Percentiles rank a stretch among this genome's conserved stretches.
Conservation (phyloP, 2,329 filamentous ascomycete genomes). For the Sarocladium kiliense region DNA sequence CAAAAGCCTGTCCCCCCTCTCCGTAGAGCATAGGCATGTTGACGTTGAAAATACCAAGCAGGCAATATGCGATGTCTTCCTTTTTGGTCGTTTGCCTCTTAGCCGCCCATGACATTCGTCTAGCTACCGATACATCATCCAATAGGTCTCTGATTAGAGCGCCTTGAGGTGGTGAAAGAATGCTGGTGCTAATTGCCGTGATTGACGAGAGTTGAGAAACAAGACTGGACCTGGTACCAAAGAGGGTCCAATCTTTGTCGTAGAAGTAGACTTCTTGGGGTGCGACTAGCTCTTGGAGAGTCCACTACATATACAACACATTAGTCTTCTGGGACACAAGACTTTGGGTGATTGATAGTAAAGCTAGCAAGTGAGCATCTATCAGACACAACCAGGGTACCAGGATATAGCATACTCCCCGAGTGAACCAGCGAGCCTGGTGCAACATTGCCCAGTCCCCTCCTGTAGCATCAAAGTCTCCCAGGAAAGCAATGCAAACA, state of each 20-base stretch:
- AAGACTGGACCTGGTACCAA: not conserved
- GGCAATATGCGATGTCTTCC: constrained; percentile 24
- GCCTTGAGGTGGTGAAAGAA: not conserved
- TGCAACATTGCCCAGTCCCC: not conserved
- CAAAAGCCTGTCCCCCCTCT: constrained; percentile 22
- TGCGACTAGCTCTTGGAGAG: not conserved
- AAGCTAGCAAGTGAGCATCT: too few relatives aligned
- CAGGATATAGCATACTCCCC: constrained; percentile 24
- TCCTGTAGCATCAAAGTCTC: constrained; percentile 14
- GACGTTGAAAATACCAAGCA: constrained; percentile 24
- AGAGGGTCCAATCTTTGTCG: not conserved
- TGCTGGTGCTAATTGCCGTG: not conserved
- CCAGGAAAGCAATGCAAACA: constrained; percentile 20
- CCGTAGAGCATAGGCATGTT: constrained; percentile 27
- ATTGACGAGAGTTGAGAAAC: not conserved
- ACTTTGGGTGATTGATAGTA: too few relatives aligned
- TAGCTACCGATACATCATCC: constrained; percentile 12
- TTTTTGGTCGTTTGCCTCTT: constrained; percentile 17
- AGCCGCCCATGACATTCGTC: constrained; percentile 25
- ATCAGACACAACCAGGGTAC: too few relatives aligned
- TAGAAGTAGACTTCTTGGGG: not conserved
- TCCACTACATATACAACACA: too few relatives aligned
- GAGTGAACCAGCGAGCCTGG: constrained; percentile 23
- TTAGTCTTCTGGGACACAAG: too few relatives aligned
- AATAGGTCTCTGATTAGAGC: not conserved